Evolutionary conservation across 768 basidiomycete species (phyloP), one percentile per base, ranked within the genome.

Genomic region (Porpolomopsis calyptriformis): DNA sequence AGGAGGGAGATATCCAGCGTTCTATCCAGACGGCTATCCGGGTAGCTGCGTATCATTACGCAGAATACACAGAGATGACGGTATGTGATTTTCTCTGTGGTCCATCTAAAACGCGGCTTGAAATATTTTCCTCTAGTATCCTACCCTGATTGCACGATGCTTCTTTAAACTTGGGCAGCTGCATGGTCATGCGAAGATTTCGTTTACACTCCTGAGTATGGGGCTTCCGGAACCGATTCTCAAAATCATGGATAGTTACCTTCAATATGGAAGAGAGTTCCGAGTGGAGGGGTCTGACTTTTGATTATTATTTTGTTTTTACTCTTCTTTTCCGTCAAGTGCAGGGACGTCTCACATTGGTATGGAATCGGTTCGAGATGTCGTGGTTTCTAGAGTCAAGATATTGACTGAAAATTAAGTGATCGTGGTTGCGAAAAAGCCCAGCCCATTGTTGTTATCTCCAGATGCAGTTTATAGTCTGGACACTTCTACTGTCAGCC

Each of bases 91-190:
- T 45, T 34, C 27, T 52, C n/a, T 36, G 49, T 41, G n/a, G n/a
- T n/a, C n/a, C n/a, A n/a, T 23, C 31, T 12, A 37, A 50, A 23
- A n/a, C 27, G 16, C 4, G n/a, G n/a, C 52, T 23, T 6, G 26
- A 4, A 31, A 44, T 18, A 46, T 27, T 56, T 51, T 20, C 22
- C 53, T 53, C 50, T 52, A 92, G 82, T 96, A 86, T 60, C 93
- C 93, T 8, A 92, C 90, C 4, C 77, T 83, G 56, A 89, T 97
- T 38, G 89, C 92, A 0, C 79, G 84, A 26, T 78, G 83, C 49
- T 80, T 98, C 55, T 97, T 88, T 78, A 94, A 93, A 64, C 74
- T 99, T 4, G 90, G 92, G 4, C 84, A 84, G 61, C 78, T 86
- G 31, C 91, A 98, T 53, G 96, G 96, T 0, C 85, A 91, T 54